Evolutionary conservation across 345 rosid species (phyloP).

Genomic region (Turnera subulata): DNA sequence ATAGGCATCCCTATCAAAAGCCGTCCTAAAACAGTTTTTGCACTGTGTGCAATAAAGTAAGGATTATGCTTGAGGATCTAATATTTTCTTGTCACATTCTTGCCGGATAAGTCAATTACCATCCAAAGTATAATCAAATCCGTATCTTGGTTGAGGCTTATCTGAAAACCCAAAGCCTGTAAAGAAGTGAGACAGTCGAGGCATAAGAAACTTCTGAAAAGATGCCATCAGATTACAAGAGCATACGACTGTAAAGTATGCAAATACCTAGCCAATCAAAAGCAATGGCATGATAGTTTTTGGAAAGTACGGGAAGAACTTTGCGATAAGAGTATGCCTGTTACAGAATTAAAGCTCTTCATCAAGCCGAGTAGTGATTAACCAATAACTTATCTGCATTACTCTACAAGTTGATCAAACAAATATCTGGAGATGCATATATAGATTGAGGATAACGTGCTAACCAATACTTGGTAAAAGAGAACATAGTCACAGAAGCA

Average conservation of each 20-base stretch:
- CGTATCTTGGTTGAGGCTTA: constrained; percentile 91
- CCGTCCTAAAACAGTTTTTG: neutral
- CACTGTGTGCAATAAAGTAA: neutral
- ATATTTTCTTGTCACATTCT: neutral
- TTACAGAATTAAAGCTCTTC: constrained; percentile 7
- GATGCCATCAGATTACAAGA: neutral
- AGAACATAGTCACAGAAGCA: too few relatives aligned
- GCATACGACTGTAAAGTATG: neutral
- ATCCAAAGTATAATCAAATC: constrained; percentile 75
- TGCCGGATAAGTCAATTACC: constrained; percentile 43
- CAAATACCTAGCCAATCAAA: constrained; percentile 81
- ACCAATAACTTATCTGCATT: neutral
- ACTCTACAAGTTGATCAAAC: too few relatives aligned
- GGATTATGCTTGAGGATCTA: neutral
- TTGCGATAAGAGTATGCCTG: constrained; percentile 93
- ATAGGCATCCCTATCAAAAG: neutral
- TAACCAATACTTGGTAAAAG: too few relatives aligned
- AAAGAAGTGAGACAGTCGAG: neutral
- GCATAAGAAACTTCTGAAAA: constrained; percentile 5
- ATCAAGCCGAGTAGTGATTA: too few relatives aligned
- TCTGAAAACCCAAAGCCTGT: constrained; percentile 97
- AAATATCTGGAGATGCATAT: too few relatives aligned
- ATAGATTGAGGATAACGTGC: too few relatives aligned
- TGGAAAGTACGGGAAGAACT: constrained; percentile 64
- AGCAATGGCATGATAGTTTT: constrained; percentile 72